phyloP scores from a whole-genome alignment of 352 stramenopile genomes.

The Globisporangium nunn region DNA sequence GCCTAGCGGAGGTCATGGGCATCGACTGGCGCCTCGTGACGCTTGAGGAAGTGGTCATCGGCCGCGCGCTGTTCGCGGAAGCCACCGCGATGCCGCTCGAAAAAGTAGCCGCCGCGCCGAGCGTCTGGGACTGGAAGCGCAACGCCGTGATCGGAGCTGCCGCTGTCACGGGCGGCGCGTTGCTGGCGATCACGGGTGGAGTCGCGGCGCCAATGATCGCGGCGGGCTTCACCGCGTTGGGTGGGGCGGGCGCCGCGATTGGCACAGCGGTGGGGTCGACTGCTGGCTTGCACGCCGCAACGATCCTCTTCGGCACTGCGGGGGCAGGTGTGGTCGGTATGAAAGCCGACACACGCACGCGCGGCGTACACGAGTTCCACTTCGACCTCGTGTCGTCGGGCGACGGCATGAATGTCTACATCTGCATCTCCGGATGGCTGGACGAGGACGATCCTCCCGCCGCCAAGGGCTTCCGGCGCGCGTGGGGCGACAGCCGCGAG shows the following conservation, averaged over 20 bases:
- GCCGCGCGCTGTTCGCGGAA: slow-evolving; percentile 61
- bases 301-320: slow-evolving; percentile 74
- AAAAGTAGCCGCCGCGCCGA: slow-evolving; percentile 45
- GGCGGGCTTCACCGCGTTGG: slow-evolving; percentile 45
- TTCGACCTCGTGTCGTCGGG: slow-evolving; percentile 77
- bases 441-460: slow-evolving; percentile 60
- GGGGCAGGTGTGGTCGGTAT: slow-evolving; percentile 71
- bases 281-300: slow-evolving; percentile 57
- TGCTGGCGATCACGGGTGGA: slow-evolving; percentile 70
- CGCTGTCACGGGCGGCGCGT: slow-evolving; percentile 55
- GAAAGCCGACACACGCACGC: slow-evolving; percentile 70
- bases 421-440: slow-evolving; percentile 80
- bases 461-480: slow-evolving; percentile 46
- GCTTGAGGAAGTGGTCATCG: slow-evolving; percentile 59
- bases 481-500: slow-evolving; percentile 75
- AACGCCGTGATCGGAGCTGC: slow-evolving; percentile 67
- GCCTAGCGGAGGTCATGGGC: slow-evolving; percentile 37
- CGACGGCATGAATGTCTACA: slow-evolving; percentile 86
- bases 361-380: slow-evolving; percentile 70
- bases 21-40: slow-evolving; percentile 60
- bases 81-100: slow-evolving; percentile 66
- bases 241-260: slow-evolving; percentile 55
- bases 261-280: slow-evolving; percentile 47
- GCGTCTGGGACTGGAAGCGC: slow-evolving; percentile 73
- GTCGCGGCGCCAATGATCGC: slow-evolving; percentile 58